These are phyloP conservation scores for Ceratobasidium sp. DNA, from an alignment of 1,284 basidiomycete species.

Conservation along the genomic window DNA sequence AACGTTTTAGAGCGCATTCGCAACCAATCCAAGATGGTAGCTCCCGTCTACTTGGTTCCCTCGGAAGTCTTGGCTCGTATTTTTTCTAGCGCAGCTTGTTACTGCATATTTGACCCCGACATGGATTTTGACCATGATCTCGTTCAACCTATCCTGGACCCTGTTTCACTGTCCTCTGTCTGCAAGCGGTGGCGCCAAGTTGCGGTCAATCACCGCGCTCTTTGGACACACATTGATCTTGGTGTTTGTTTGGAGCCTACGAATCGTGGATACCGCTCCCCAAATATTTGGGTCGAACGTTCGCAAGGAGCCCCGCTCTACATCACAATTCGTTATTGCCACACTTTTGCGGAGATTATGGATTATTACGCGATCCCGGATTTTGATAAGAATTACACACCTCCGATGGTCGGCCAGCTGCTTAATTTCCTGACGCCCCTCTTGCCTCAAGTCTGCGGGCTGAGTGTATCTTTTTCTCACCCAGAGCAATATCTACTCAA, in stretches of 20 bases:
- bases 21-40: background rate
- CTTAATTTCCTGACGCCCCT: too few species aligned
- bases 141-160: background rate
- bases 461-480: too few species aligned
- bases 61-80: background rate
- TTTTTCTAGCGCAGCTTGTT: background rate
- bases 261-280: background rate
- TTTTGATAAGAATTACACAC: too few species aligned
- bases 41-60: background rate
- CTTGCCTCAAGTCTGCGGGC: too few species aligned
- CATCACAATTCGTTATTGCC: background rate
- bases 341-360: background rate
- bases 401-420: too few species aligned
- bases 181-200: slow-evolving; percentile 6
- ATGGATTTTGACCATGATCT: background rate
- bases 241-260: background rate
- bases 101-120: background rate
- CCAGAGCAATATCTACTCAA: too few species aligned
- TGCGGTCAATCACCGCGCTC: background rate
- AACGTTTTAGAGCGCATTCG: background rate
- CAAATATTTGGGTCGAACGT: background rate
- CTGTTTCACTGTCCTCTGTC: background rate
- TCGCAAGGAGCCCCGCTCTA: background rate
- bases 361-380: too few species aligned
- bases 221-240: slow-evolving; percentile 22